These are phyloP conservation scores for Aspergillus taichungensis DNA, from an alignment of 495 filamentous ascomycete genomes.

Conservation along the genomic window DNA sequence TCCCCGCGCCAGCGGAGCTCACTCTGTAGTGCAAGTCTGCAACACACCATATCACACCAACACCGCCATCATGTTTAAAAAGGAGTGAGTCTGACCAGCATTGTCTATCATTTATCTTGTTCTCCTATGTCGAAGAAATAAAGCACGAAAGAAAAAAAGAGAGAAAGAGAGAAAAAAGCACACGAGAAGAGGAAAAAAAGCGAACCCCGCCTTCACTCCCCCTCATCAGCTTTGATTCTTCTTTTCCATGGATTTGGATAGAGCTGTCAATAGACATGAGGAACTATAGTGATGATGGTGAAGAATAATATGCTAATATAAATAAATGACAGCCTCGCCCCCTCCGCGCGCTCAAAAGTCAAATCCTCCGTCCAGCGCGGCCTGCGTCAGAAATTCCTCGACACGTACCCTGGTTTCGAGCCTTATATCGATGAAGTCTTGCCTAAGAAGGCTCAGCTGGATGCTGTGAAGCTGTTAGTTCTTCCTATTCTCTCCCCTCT, in stretches of 20 bases:
- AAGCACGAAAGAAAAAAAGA: not conserved
- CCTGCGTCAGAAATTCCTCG: slow-evolving; percentile 69
- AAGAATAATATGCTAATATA: slow-evolving; percentile 10
- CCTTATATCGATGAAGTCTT: slow-evolving; percentile 91
- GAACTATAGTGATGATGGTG: not conserved
- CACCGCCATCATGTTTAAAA: slow-evolving; percentile 69
- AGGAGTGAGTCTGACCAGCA: slow-evolving; percentile 52
- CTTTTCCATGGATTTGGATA: too few species aligned
- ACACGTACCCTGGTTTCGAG: slow-evolving; percentile 77
- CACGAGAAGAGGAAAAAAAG: not conserved
- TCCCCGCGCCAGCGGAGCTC: too few species aligned
- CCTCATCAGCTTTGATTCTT: too few species aligned
- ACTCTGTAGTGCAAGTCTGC: too few species aligned
- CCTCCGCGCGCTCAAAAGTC: slow-evolving; percentile 84
- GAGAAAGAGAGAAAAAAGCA: not conserved
- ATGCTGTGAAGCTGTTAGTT: slow-evolving; percentile 71
- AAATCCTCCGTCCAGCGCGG: slow-evolving; percentile 90
- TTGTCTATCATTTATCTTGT: slow-evolving; percentile 1
- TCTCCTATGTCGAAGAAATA: not conserved
- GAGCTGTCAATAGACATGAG: too few species aligned
- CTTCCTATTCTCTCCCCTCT: not conserved
- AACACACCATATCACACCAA: not conserved
- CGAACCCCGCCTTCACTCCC: too few species aligned
- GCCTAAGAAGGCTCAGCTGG: slow-evolving; percentile 89
- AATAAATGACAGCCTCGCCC: slow-evolving; percentile 53